A percentile compares a stretch with the other conserved stretches of the same genome.
These are phyloP conservation scores for Brettanomyces sp. DNA, from an alignment of 805 yeast genomes.

Conservation along the genomic window DNA sequence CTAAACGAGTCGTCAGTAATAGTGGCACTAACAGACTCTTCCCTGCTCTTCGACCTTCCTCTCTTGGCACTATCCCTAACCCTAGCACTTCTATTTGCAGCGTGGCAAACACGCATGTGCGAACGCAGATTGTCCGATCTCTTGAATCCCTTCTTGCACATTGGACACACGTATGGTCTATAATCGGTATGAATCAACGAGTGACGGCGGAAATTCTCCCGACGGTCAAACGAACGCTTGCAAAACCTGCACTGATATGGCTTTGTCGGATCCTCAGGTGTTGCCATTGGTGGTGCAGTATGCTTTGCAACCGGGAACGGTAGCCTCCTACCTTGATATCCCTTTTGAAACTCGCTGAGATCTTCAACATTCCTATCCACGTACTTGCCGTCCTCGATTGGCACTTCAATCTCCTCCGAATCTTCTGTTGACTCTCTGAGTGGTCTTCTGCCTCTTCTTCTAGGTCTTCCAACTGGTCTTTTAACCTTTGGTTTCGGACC, in stretches of 20 bases:
- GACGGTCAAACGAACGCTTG: conserved; percentile 18
- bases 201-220: conserved; percentile 20
- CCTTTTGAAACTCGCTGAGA: conserved; percentile 1
- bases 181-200: conserved; percentile 19
- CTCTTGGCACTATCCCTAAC: neutral
- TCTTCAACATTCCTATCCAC: conserved; percentile 3
- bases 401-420: neutral
- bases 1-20: too few relatives aligned
- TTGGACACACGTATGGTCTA: conserved; percentile 18
- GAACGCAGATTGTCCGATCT: conserved; percentile 21
- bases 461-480: neutral
- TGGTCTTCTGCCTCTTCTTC: too few relatives aligned
- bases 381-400: conserved; percentile 1
- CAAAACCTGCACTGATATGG: conserved; percentile 17
- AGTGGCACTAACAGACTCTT: neutral
- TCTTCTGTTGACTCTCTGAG: too few relatives aligned
- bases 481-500: neutral
- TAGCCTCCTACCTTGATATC: conserved; percentile 1
- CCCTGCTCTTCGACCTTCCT: neutral
- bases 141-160: conserved; percentile 20
- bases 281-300: conserved; percentile 2
- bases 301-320: conserved; percentile 4
- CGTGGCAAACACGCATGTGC: conserved; percentile 17
- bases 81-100: conserved; percentile 4
- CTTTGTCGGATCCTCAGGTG: conserved; percentile 1